Percentiles rank a stretch among this genome's conserved stretches.
These are phyloP conservation scores for Peronospora destructor DNA, from an alignment of 352 stramenopile species.

Conservation along the genomic window DNA sequence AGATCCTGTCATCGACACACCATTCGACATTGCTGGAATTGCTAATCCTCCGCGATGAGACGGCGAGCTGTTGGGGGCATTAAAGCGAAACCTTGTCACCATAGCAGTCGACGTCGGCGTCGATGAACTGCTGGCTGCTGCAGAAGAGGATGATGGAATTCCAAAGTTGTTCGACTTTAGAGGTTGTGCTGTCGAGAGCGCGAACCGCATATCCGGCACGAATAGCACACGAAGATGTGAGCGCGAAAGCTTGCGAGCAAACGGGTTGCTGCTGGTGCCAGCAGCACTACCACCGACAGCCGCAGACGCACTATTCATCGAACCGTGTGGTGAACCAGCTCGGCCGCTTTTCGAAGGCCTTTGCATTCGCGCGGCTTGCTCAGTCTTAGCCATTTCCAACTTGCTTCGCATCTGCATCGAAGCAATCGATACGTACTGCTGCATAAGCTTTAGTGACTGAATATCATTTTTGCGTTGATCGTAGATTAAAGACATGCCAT, in stretches of 20 bases:
- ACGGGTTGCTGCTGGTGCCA: constrained; percentile 33
- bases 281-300: constrained; percentile 14
- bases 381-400: constrained; percentile 73
- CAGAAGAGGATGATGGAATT: constrained; percentile 23
- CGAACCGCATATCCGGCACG: constrained; percentile 59
- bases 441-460: constrained; percentile 76
- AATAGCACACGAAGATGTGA: constrained; percentile 54
- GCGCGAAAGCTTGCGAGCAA: constrained; percentile 49
- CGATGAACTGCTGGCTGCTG: constrained; percentile 11
- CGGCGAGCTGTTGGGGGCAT: constrained; percentile 17
- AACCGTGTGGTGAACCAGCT: constrained; percentile 19
- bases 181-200: constrained; percentile 46
- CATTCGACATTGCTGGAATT: constrained; percentile 17
- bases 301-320: constrained; percentile 24
- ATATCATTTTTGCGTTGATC: constrained; percentile 74
- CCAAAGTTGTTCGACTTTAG: constrained; percentile 40
- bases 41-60: constrained; percentile 16
- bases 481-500: constrained; percentile 30
- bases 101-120: constrained; percentile 36
- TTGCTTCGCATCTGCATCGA: constrained; percentile 88
- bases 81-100: constrained; percentile 29
- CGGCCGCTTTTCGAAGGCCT: constrained; percentile 34
- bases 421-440: constrained; percentile 82
- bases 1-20: constrained; percentile 13
- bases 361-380: constrained; percentile 71